These are phyloP conservation scores for Sanghuangporus baumii DNA, from an alignment of 1,284 basidiomycete genomes.

Conservation along the genomic window DNA sequence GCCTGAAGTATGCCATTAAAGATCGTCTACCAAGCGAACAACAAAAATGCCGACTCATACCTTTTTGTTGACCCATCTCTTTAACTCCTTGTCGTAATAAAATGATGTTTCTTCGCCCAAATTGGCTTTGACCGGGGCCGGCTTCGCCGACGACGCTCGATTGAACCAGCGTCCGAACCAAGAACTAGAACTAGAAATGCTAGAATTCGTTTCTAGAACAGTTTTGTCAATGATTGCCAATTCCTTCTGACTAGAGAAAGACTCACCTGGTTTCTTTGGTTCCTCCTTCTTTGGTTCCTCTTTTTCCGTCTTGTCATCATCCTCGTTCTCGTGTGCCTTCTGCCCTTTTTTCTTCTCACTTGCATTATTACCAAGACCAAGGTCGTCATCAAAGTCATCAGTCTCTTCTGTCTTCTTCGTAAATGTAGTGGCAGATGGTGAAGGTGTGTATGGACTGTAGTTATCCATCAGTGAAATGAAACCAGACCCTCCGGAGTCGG, in stretches of 20 bases:
- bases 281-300: conserved; percentile 23
- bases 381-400: conserved; percentile 79
- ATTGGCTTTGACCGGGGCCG: conserved; percentile 82
- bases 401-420: conserved; percentile 28
- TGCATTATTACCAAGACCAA: conserved; percentile 83
- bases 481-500: conserved; percentile 43
- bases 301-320: conserved; percentile 24
- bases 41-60: conserved; percentile 36
- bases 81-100: conserved; percentile 91
- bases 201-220: conserved; percentile 28
- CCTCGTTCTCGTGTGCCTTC: conserved; percentile 19
- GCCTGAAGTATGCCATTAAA: conserved; percentile 34
- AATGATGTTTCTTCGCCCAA: conserved; percentile 90
- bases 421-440: conserved; percentile 22
- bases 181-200: conserved; percentile 38
- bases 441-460: conserved; percentile 33
- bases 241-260: neutral
- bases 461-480: conserved; percentile 87
- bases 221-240: conserved; percentile 4
- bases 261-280: conserved; percentile 35
- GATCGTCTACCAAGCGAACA: neutral
- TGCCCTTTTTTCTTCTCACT: conserved; percentile 31
- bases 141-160: conserved; percentile 42
- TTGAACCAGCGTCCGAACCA: conserved; percentile 84
- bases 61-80: conserved; percentile 96